Evolutionary conservation across 768 basidiomycete genomes (phyloP).

Genomic region (Gloeopeniophorella convolvens): DNA sequence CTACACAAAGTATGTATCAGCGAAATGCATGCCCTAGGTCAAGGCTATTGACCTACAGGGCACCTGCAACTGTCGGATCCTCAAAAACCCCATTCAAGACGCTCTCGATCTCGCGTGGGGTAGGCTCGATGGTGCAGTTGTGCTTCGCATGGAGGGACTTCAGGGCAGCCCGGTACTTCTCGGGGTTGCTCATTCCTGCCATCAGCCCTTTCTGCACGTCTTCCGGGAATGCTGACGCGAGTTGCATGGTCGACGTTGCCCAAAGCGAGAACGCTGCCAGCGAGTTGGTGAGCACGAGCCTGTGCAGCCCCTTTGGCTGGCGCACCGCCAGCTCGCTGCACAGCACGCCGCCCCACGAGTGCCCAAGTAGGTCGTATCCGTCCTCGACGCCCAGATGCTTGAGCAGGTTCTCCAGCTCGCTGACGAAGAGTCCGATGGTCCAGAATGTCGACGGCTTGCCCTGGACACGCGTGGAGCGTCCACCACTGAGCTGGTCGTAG

Average conservation of each 20-base stretch:
- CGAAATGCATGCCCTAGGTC: no score
- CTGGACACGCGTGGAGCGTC: constrained; percentile 36
- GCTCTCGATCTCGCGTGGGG: no score
- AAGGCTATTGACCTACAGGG: no score
- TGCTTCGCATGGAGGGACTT: no score
- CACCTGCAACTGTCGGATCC: no score
- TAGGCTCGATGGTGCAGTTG: no score
- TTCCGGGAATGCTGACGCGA: constrained; percentile 32
- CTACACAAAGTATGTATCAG: no score
- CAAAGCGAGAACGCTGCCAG: constrained; percentile 32
- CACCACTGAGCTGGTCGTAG: constrained; percentile 47
- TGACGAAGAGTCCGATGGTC: constrained; percentile 43
- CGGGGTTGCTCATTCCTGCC: no score
- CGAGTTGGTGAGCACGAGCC: constrained; percentile 36
- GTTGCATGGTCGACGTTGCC: constrained; percentile 32
- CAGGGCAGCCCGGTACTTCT: no score
- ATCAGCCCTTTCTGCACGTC: constrained; percentile 33
- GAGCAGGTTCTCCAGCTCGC: no score
- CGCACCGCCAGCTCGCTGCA: constrained; percentile 35
- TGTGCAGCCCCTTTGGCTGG: constrained; percentile 38
- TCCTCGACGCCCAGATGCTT: constrained; percentile 34
- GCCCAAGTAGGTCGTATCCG: constrained; percentile 41
- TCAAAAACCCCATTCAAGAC: no score
- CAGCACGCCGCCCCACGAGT: constrained; percentile 53
- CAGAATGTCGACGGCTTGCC: constrained; percentile 32